Conservation (phyloP, 2,329 filamentous ascomycete species). For the Aspergillus niger region DNA sequence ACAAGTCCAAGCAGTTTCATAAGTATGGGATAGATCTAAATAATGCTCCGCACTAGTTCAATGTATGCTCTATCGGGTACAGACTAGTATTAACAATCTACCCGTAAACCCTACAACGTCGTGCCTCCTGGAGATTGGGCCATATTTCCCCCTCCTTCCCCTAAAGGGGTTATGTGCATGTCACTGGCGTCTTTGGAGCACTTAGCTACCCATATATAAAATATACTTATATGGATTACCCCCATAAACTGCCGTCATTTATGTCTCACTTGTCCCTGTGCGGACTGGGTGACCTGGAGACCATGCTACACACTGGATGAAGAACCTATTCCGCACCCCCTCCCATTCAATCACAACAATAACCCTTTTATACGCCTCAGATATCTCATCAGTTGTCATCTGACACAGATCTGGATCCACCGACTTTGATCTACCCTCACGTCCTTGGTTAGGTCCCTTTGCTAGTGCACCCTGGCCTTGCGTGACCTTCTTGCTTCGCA, state of each 20-base stretch:
- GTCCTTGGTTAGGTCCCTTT: neutral
- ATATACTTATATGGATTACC: neutral
- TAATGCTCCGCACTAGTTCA: no score
- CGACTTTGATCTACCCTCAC: neutral
- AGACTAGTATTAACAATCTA: neutral
- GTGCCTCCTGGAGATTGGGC: neutral
- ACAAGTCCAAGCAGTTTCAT: no score
- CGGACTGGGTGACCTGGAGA: neutral
- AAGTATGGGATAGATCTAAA: no score
- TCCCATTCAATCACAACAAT: neutral
- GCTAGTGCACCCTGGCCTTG: conserved; percentile 1
- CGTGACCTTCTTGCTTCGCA: neutral
- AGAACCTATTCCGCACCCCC: neutral
- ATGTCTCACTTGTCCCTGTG: neutral
- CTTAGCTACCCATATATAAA: neutral
- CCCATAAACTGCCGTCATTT: neutral
- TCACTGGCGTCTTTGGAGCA: neutral
- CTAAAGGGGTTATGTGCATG: neutral
- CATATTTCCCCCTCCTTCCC: neutral
- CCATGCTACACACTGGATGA: neutral
- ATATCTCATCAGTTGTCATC: neutral
- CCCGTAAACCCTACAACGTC: neutral
- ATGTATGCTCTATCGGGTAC: no score
- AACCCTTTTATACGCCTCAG: neutral
- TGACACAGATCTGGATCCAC: neutral